These are phyloP conservation scores for Pontederia crassipes DNA, from an alignment of 176 grass and related monocot genomes.

Conservation along the genomic window DNA sequence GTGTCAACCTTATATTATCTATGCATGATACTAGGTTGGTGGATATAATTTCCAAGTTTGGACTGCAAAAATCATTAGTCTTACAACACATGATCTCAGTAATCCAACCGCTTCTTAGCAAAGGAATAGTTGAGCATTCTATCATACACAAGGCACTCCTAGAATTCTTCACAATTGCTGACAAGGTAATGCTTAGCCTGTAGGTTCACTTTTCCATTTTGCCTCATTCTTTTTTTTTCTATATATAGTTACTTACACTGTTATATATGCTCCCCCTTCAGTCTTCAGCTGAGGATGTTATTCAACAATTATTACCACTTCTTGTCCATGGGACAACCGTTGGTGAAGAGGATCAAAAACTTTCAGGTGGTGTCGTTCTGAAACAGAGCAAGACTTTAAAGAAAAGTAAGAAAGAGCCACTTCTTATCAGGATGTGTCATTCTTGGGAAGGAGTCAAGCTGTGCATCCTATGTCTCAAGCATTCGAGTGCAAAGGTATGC, in stretches of 20 bases:
- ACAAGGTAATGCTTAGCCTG: slow-evolving; percentile 52
- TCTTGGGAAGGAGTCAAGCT: slow-evolving; percentile 75
- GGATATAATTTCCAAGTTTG: slow-evolving; percentile 85
- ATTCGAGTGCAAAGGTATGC: slow-evolving; percentile 67
- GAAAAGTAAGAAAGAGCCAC: slow-evolving; percentile 56
- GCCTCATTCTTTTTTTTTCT: neutral
- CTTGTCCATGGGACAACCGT: slow-evolving; percentile 52
- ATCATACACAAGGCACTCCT: slow-evolving; percentile 64
- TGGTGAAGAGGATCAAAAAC: slow-evolving; percentile 39
- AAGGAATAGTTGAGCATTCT: slow-evolving; percentile 78
- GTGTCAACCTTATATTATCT: slow-evolving; percentile 8
- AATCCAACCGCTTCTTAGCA: slow-evolving; percentile 68
- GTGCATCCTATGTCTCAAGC: slow-evolving; percentile 57
- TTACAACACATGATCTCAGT: slow-evolving; percentile 62
- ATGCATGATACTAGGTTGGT: slow-evolving; percentile 43
- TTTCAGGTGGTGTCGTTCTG: slow-evolving; percentile 30
- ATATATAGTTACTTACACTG: neutral
- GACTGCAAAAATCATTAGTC: slow-evolving; percentile 70
- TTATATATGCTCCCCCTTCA: slow-evolving; percentile 21
- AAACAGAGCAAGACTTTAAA: slow-evolving; percentile 78
- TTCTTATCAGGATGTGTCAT: slow-evolving; percentile 70
- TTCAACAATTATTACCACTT: slow-evolving; percentile 65
- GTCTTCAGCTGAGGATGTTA: slow-evolving; percentile 69
- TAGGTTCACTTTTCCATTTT: neutral
- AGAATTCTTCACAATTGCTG: slow-evolving; percentile 90